Evolutionary conservation across 2,329 filamentous ascomycete genomes (phyloP).

Genomic region (Neonectria ditissima): DNA sequence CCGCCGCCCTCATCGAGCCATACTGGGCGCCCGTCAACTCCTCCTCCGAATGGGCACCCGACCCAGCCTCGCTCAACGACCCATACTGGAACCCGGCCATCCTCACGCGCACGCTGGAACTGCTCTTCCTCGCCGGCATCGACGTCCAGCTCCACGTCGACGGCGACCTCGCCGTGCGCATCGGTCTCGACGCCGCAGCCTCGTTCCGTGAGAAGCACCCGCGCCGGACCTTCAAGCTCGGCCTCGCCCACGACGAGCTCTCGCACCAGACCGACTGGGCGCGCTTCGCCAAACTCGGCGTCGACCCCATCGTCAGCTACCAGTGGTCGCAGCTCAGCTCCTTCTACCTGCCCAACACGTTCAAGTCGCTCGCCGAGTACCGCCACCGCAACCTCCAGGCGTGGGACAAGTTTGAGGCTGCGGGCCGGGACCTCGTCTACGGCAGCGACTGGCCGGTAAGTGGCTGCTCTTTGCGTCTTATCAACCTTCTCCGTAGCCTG

Average conservation of each 20-base stretch:
- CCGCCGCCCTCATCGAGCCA: slow-evolving; percentile 44
- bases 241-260: slow-evolving; percentile 44
- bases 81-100: slow-evolving; percentile 43
- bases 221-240: slow-evolving; percentile 37
- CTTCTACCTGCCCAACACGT: slow-evolving; percentile 41
- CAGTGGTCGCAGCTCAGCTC: slow-evolving; percentile 46
- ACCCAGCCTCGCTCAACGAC: slow-evolving; percentile 40
- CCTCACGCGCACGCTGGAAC: slow-evolving; percentile 40
- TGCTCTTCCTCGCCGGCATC: slow-evolving; percentile 36
- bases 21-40: slow-evolving; percentile 39
- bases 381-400: slow-evolving; percentile 46
- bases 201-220: slow-evolving; percentile 37
- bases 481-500: no score
- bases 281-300: slow-evolving; percentile 40
- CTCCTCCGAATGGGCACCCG: slow-evolving; percentile 38
- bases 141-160: slow-evolving; percentile 43
- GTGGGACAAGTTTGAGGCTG: slow-evolving; percentile 34
- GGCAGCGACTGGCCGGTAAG: slow-evolving; percentile 47
- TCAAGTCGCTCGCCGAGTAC: slow-evolving; percentile 37
- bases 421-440: slow-evolving; percentile 36
- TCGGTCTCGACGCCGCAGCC: slow-evolving; percentile 41
- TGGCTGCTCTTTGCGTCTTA: slow-evolving; percentile 1
- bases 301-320: slow-evolving; percentile 43
- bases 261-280: slow-evolving; percentile 40
- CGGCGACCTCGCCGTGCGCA: slow-evolving; percentile 42